Evolutionary conservation across 306 rosid genomes (phyloP).

Genomic region (Cicer chorassanicum): DNA sequence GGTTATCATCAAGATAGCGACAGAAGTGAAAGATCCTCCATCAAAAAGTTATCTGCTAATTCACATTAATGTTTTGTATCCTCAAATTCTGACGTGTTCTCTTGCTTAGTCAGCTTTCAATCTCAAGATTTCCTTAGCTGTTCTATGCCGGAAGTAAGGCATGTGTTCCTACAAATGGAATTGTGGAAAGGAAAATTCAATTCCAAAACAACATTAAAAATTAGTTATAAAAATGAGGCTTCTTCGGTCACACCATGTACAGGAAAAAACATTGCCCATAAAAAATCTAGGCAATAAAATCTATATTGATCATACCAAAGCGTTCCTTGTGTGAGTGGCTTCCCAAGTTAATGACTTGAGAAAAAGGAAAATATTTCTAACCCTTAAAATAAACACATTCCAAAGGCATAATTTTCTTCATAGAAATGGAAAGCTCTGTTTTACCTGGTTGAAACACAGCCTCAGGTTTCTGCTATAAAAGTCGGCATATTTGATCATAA

Average conservation of each 20-base stretch:
- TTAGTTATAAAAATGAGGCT: background rate
- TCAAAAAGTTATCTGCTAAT: background rate
- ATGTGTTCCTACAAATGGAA: slow-evolving; percentile 70
- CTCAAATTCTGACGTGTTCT: slow-evolving; percentile 16
- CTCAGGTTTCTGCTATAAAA: slow-evolving; percentile 84
- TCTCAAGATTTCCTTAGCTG: slow-evolving; percentile 84
- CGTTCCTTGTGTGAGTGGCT: background rate
- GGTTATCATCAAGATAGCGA: slow-evolving; percentile 39
- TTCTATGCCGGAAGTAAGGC: slow-evolving; percentile 85
- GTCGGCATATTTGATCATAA: slow-evolving; percentile 91
- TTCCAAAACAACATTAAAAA: slow-evolving; percentile 32
- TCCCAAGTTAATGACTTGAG: slow-evolving; percentile 1
- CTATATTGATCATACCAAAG: background rate
- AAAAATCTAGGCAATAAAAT: background rate
- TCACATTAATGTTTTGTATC: slow-evolving; percentile 16
- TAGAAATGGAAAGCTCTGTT: slow-evolving; percentile 37
- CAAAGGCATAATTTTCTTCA: background rate
- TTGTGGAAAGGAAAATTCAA: slow-evolving; percentile 38
- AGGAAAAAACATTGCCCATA: background rate
- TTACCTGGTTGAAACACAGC: slow-evolving; percentile 89
- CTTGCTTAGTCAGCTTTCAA: slow-evolving; percentile 73
- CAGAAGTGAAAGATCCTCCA: slow-evolving; percentile 34
- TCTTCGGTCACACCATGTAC: background rate
- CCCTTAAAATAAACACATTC: slow-evolving; percentile 24
- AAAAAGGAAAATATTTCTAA: slow-evolving; percentile 10